Conservation (phyloP, 208 protist species). For the Naegleria lovaniensis region DNA sequence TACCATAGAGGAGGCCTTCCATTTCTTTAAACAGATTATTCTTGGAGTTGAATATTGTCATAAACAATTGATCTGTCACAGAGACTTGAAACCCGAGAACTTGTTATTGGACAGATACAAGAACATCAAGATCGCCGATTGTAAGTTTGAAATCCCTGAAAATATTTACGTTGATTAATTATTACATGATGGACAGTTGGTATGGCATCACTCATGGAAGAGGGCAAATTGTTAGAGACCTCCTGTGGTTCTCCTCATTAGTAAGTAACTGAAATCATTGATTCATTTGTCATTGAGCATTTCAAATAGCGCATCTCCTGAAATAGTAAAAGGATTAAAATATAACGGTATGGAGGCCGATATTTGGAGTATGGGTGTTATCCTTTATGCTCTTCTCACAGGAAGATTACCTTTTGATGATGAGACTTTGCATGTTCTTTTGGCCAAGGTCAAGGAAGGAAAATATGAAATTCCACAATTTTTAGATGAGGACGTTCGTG, state of each 20-base stretch:
- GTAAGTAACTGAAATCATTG: background rate
- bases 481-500: constrained; percentile 45
- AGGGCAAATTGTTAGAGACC: constrained; percentile 36
- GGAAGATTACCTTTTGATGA: constrained; percentile 38
- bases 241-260: constrained; percentile 48
- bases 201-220: constrained; percentile 23
- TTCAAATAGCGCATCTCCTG: constrained; percentile 34
- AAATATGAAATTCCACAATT: constrained; percentile 53
- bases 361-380: constrained; percentile 35
- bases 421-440: constrained; percentile 14
- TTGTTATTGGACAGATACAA: constrained; percentile 16
- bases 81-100: constrained; percentile 29
- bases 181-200: background rate
- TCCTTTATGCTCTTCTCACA: constrained; percentile 34
- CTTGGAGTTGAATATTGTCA: constrained; percentile 34
- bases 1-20: constrained; percentile 23
- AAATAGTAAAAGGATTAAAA: constrained; percentile 35
- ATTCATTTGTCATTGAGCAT: background rate
- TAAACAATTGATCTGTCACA: constrained; percentile 31
- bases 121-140: constrained; percentile 30
- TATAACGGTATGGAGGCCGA: constrained; percentile 37
- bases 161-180: background rate
- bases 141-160: background rate
- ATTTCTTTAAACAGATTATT: constrained; percentile 37
- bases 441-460: constrained; percentile 33